These are phyloP conservation scores for Barnettozyma californica DNA, from an alignment of 805 yeast species.

Conservation along the genomic window DNA sequence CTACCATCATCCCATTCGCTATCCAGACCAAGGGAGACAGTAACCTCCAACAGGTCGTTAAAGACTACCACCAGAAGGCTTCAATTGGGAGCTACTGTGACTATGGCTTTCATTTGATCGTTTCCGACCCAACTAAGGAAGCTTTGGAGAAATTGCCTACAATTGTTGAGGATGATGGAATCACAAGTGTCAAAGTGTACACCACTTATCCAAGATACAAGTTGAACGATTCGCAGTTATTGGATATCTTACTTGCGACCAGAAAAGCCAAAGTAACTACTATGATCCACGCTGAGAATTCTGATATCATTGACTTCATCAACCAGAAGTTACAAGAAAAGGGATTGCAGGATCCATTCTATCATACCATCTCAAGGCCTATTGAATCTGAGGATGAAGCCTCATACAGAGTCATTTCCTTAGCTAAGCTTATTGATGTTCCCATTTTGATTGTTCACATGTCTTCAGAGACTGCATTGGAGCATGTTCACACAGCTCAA, in stretches of 20 bases:
- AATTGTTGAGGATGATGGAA: conserved; percentile 25
- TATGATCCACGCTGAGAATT: conserved; percentile 49
- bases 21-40: conserved; percentile 33
- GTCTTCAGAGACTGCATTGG: conserved; percentile 38
- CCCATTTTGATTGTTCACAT: conserved; percentile 45
- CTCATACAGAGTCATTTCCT: conserved; percentile 40
- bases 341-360: conserved; percentile 36
- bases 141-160: conserved; percentile 30
- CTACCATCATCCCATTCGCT: conserved; percentile 44
- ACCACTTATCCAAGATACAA: conserved; percentile 41
- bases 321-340: conserved; percentile 35
- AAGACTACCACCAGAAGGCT: conserved; percentile 29
- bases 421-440: conserved; percentile 39
- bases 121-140: conserved; percentile 31
- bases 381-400: conserved; percentile 44
- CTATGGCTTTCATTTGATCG: conserved; percentile 43
- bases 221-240: conserved; percentile 35
- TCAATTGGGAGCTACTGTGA: conserved; percentile 36
- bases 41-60: conserved; percentile 27
- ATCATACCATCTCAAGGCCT: conserved; percentile 42
- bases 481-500: conserved; percentile 39
- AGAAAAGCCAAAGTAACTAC: conserved; percentile 39
- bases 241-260: conserved; percentile 34
- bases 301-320: conserved; percentile 39
- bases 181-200: conserved; percentile 29